Percentiles rank a stretch among this genome's conserved stretches.
These are phyloP conservation scores for Amphichorda felina DNA, from an alignment of 2,329 filamentous ascomycete species.

Conservation along the genomic window DNA sequence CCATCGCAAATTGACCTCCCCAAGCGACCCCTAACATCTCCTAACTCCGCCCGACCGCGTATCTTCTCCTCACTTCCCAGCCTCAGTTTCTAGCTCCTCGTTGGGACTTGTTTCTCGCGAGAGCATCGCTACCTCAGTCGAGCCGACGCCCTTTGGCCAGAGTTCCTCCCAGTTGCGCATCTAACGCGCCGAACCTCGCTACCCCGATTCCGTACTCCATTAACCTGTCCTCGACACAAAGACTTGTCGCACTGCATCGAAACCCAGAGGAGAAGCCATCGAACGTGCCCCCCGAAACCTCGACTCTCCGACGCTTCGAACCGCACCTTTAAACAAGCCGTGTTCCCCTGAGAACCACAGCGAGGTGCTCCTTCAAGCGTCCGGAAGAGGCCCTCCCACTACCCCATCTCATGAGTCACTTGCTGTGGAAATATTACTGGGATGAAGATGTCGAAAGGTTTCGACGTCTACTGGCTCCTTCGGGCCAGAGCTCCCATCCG, in stretches of 20 bases:
- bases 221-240: too few species aligned
- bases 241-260: too few species aligned
- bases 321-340: slow-evolving; percentile 83
- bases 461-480: slow-evolving; percentile 71
- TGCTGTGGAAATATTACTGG: slow-evolving; percentile 93
- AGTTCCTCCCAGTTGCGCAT: too few species aligned
- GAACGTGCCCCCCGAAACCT: too few species aligned
- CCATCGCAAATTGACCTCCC: background rate
- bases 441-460: slow-evolving; percentile 97
- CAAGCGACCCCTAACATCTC: background rate
- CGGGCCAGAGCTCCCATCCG: slow-evolving; percentile 45
- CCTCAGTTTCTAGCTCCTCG: background rate
- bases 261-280: too few species aligned
- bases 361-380: slow-evolving; percentile 63
- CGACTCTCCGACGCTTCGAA: slow-evolving; percentile 16
- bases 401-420: slow-evolving; percentile 71
- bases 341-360: slow-evolving; percentile 74
- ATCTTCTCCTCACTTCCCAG: background rate
- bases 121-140: too few species aligned
- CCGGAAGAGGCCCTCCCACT: slow-evolving; percentile 24
- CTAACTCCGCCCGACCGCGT: background rate
- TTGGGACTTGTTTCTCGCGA: too few species aligned
- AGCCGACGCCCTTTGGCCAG: too few species aligned
- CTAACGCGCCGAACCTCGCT: too few species aligned
- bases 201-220: too few species aligned